Evolutionary conservation across 352 stramenopile species (phyloP).

Genomic region (Phytophthora parvispora): DNA sequence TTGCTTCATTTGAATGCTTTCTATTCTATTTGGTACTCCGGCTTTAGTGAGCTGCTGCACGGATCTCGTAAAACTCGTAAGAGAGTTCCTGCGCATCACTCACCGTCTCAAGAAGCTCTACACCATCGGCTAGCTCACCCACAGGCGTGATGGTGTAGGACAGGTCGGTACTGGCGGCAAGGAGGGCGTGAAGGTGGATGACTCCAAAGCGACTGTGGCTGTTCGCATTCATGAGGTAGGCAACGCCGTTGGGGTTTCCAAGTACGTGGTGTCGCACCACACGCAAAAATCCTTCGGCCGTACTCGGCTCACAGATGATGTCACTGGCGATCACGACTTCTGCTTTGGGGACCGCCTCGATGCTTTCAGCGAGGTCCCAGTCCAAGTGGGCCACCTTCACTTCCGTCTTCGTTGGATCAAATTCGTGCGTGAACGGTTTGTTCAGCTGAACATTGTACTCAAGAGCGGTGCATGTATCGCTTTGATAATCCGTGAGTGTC

Average conservation of each 20-base stretch:
- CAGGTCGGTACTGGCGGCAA: constrained; percentile 68
- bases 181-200: constrained; percentile 70
- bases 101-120: constrained; percentile 79
- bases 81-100: constrained; percentile 79
- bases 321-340: constrained; percentile 88
- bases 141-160: constrained; percentile 80
- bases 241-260: constrained; percentile 52
- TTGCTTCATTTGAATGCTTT: constrained; percentile 6
- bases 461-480: constrained; percentile 80
- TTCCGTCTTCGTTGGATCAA: constrained; percentile 60
- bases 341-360: constrained; percentile 64
- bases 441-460: constrained; percentile 88
- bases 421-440: constrained; percentile 72
- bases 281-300: constrained; percentile 87
- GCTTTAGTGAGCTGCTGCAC: constrained; percentile 26
- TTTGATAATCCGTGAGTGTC: constrained; percentile 87
- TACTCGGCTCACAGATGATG: constrained; percentile 91
- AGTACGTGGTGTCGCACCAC: constrained; percentile 74
- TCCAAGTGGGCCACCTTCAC: constrained; percentile 72
- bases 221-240: constrained; percentile 91
- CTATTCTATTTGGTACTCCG: constrained; percentile 19
- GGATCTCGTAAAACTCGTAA: constrained; percentile 92
- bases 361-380: constrained; percentile 82
- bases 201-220: constrained; percentile 90
- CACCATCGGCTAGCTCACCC: constrained; percentile 60